A percentile compares a stretch with the other conserved stretches of the same genome.
Evolutionary conservation across 257 asterid genomes (phyloP).

Genomic region (Forsythia viridissima): DNA sequence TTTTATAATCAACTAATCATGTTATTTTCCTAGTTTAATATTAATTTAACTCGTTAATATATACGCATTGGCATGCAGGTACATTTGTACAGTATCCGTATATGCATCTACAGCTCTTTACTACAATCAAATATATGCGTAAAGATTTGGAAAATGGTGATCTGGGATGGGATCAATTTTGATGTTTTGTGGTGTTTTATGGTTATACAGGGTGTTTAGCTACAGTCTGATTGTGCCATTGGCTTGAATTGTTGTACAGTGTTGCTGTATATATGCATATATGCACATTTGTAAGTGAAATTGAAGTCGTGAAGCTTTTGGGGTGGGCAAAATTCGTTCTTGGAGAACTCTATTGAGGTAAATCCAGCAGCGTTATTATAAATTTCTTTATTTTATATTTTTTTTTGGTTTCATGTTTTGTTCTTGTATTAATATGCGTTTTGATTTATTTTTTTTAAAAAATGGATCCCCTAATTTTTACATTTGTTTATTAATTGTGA

Average conservation of each 20-base stretch:
- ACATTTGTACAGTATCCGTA: neutral
- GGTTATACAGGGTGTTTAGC: conserved; percentile 26
- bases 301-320: conserved; percentile 25
- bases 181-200: conserved; percentile 16
- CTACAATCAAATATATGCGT: conserved; percentile 12
- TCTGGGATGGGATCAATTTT: conserved; percentile 26
- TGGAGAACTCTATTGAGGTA: conserved; percentile 27
- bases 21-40: conserved; percentile 24
- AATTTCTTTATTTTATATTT: neutral
- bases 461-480: neutral
- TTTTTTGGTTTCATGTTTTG: neutral
- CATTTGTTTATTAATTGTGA: conserved; percentile 18
- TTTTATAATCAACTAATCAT: conserved; percentile 12
- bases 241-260: conserved; percentile 25
- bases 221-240: conserved; percentile 24
- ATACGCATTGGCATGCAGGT: conserved; percentile 15
- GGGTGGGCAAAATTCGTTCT: conserved; percentile 21
- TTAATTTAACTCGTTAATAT: conserved; percentile 12
- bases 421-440: neutral
- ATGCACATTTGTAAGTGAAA: conserved; percentile 16
- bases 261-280: conserved; percentile 15
- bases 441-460: neutral
- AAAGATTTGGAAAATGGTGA: conserved; percentile 21
- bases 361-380: conserved; percentile 22
- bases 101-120: neutral